Evolutionary conservation across 768 basidiomycete species (phyloP).

Genomic region (Tulasnella sp.): DNA sequence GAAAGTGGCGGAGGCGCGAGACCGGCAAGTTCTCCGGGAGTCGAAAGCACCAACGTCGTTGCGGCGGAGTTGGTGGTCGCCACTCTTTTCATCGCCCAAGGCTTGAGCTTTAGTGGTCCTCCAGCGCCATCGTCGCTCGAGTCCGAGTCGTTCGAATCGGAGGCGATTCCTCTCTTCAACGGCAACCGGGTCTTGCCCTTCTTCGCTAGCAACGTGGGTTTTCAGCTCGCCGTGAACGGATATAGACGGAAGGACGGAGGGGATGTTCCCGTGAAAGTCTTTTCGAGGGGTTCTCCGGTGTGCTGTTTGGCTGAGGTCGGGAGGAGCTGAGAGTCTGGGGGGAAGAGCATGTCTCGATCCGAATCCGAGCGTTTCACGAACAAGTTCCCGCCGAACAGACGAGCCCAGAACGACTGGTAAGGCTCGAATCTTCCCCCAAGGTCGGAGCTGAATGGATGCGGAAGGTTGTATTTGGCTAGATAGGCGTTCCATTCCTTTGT

Average conservation of each 20-base stretch:
- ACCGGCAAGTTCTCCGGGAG: neutral
- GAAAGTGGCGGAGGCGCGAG: neutral
- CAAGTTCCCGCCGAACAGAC: constrained; percentile 38
- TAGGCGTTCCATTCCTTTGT: constrained; percentile 67
- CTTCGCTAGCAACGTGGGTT: neutral
- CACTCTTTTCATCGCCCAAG: neutral
- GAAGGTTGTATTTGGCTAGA: constrained; percentile 54
- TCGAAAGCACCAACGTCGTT: neutral
- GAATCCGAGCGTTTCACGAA: neutral
- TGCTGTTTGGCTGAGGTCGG: neutral
- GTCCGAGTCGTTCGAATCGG: neutral
- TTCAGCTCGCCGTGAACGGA: neutral
- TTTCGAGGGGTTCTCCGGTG: neutral
- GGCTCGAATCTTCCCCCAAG: constrained; percentile 59
- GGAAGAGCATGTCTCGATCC: constrained; percentile 19
- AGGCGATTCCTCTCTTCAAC: neutral
- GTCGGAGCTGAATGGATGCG: constrained; percentile 45
- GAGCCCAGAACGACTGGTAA: constrained; percentile 51
- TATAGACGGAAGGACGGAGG: too few relatives aligned
- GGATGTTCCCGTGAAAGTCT: too few relatives aligned
- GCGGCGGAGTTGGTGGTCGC: neutral
- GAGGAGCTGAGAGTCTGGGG: constrained; percentile 23
- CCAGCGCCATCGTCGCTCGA: neutral
- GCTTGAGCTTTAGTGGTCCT: neutral
- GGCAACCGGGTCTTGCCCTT: constrained; percentile 6